These are phyloP conservation scores for Solanum neorickii DNA, from an alignment of 257 asterid species.

Conservation along the genomic window DNA sequence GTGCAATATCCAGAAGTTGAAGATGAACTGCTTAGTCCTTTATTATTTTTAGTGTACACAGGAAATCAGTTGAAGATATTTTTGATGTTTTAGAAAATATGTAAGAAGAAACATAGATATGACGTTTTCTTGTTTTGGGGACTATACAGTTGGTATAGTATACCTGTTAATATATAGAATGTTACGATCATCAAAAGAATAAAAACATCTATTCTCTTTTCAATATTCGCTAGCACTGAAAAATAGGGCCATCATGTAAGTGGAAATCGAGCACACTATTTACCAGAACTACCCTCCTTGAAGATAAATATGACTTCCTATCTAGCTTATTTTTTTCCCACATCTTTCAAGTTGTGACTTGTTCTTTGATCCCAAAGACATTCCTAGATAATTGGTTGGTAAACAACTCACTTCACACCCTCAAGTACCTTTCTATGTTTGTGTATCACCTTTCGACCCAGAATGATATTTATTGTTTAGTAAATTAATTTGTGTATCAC, in stretches of 20 bases:
- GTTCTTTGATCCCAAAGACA: neutral
- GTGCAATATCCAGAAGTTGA: neutral
- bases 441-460: neutral
- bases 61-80: neutral
- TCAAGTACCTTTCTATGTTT: neutral
- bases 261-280: neutral
- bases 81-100: neutral
- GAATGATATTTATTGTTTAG: neutral
- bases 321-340: neutral
- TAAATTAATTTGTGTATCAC: neutral
- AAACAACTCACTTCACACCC: neutral
- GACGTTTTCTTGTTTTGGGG: neutral
- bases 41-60: neutral
- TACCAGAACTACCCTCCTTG: neutral
- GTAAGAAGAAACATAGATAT: neutral
- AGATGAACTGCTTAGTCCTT: neutral
- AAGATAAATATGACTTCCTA: neutral
- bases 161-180: neutral
- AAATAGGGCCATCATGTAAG: neutral
- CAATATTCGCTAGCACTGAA: neutral
- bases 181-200: neutral
- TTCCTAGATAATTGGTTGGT: neutral
- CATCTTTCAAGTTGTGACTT: neutral
- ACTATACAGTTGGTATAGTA: neutral
- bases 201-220: neutral